Conservation (phyloP, 2,329 filamentous ascomycete species). For the Alternaria postmessia region DNA sequence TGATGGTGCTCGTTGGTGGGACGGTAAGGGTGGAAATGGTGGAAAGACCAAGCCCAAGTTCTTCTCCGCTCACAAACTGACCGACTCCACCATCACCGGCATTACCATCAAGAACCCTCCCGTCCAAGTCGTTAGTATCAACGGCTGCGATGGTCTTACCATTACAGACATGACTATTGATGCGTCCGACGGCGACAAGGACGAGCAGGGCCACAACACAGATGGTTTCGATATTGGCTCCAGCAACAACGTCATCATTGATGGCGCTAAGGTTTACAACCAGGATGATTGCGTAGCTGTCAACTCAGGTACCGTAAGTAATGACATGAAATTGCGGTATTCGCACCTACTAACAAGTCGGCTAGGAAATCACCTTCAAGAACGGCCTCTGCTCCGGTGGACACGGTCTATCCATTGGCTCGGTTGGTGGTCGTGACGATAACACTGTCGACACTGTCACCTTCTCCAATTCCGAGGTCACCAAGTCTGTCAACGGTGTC, state of each 20-base stretch:
- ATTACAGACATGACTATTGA: conserved; percentile 64
- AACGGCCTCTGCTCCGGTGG: conserved; percentile 60
- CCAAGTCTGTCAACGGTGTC: conserved; percentile 63
- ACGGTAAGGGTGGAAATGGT: conserved; percentile 55
- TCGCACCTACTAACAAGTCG: not conserved
- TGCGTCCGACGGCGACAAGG: conserved; percentile 61
- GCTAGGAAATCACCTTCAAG: conserved; percentile 42
- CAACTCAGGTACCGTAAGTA: conserved; percentile 59
- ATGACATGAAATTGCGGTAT: conserved; percentile 5
- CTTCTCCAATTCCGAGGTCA: conserved; percentile 60
- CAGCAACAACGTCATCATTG: conserved; percentile 58
- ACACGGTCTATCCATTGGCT: conserved; percentile 67
- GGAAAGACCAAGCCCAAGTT: conserved; percentile 60
- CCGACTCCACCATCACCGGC: conserved; percentile 57
- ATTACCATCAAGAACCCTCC: conserved; percentile 63
- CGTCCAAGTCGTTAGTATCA: conserved; percentile 61
- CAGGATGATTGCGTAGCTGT: conserved; percentile 68
- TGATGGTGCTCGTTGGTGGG: conserved; percentile 63
- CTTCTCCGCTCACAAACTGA: conserved; percentile 64
- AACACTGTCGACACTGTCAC: conserved; percentile 63
- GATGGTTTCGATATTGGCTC: conserved; percentile 65
- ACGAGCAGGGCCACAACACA: conserved; percentile 57
- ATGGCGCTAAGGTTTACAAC: conserved; percentile 61
- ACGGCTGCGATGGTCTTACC: conserved; percentile 54
- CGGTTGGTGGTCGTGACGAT: conserved; percentile 62